Evolutionary conservation across 2,329 filamentous ascomycete genomes (phyloP), one percentile per base, ranked within the genome.

Genomic region (Albifimbria verrucaria): DNA sequence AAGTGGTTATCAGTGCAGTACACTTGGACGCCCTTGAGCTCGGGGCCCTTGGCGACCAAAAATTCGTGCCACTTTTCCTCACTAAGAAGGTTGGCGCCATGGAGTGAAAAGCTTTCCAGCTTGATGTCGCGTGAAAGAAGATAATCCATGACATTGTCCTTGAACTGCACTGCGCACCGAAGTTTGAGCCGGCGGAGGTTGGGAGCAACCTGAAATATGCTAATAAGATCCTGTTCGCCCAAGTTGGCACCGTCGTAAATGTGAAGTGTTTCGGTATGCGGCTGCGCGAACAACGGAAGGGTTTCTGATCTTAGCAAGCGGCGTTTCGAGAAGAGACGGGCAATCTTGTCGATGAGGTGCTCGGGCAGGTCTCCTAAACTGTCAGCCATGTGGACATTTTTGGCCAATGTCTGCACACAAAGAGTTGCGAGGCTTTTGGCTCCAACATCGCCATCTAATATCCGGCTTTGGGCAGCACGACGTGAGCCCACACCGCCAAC

Each of bases 161-260:
- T 96, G 77, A 97, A 88, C 65, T 96, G 92, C 48, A 94, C 89
- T n/a, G 87, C 90, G 63, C 92, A 93, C 48, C 88, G 85, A 11
- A 96, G 74, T 58, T 91, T 88, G 52, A 97, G 77, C 43, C 80
- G 80, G 61, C 83, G 83, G 51, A 96, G 74, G 6, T 77, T 78
- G 0, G 89, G 85, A 53, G 89, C 86, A 3, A 85, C 79, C 49
- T 91, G 87, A 57, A 97, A 92, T 42, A 96, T 90, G 58, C 86
- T 82, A 47, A 89, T 81, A 59, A 88, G 92, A 63, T 97, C 91
- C 59, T 92, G 83, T 2, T 83, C 81, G 48, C 82, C 81, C 11
- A 97, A 80, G 59, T 86, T 86, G 59, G 77, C 75, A 41, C 74
- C 77, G 59, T 86, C 83, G 58, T 85, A 86, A 22, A 87, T 74